phyloP scores from a whole-genome alignment of 345 rosid genomes.

The Salix suchowensis region DNA sequence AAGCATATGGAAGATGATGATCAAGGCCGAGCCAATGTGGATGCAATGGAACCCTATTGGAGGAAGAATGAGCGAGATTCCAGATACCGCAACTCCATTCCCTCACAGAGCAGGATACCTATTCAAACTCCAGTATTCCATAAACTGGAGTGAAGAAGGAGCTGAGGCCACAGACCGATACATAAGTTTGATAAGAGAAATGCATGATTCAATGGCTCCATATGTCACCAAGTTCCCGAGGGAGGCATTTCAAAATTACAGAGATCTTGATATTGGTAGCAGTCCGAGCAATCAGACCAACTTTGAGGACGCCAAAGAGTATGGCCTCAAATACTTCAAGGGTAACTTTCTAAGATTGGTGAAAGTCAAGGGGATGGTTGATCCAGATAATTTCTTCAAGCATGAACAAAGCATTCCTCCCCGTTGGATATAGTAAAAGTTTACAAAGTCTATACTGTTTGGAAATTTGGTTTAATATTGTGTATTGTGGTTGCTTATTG shows the following conservation, averaged over 20 bases:
- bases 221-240: background rate
- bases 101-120: conserved; percentile 14
- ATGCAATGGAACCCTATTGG: conserved; percentile 18
- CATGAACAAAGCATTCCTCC: background rate
- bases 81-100: conserved; percentile 2
- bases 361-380: background rate
- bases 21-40: background rate
- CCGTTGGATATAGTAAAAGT: background rate
- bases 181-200: background rate
- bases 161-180: background rate
- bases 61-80: conserved; percentile 13
- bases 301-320: background rate
- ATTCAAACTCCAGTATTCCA: conserved; percentile 10
- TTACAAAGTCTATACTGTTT: background rate
- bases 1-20: conserved; percentile 4
- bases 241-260: background rate
- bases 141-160: background rate
- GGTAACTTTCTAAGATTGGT: background rate
- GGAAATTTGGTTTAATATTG: background rate
- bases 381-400: conserved; percentile 1
- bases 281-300: background rate
- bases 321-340: background rate
- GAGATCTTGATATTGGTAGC: conserved; percentile 3
- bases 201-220: conserved; percentile 3
- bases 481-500: background rate